These are phyloP conservation scores for Jackrogersella minutella DNA, from an alignment of 495 filamentous ascomycete species.

Conservation along the genomic window DNA sequence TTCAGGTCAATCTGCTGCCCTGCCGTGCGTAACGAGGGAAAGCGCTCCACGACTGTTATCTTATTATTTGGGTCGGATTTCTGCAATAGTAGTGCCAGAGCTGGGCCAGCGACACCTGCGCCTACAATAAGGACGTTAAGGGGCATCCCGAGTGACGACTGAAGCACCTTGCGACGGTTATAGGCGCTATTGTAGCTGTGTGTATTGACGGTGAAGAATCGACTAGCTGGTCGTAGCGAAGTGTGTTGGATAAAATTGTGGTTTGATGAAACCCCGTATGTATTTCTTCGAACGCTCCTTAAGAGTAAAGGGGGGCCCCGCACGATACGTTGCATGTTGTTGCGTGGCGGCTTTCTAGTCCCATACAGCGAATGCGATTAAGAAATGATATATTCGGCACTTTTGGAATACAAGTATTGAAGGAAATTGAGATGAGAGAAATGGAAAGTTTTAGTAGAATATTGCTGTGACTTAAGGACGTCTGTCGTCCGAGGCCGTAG, in stretches of 20 bases:
- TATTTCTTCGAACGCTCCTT: background rate
- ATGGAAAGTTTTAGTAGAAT: no score
- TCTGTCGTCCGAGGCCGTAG: slow-evolving; percentile 3
- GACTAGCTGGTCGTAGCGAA: background rate
- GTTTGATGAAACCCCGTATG: background rate
- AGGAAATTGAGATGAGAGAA: no score
- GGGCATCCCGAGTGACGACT: slow-evolving; percentile 25
- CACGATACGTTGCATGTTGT: slow-evolving; percentile 4
- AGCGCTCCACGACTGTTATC: slow-evolving; percentile 61
- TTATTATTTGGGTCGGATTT: slow-evolving; percentile 51
- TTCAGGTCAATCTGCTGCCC: slow-evolving; percentile 62
- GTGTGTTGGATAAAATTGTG: background rate
- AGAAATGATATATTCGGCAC: no score
- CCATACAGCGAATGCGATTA: no score
- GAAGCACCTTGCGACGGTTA: background rate
- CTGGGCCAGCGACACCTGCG: slow-evolving; percentile 86
- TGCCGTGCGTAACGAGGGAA: slow-evolving; percentile 48
- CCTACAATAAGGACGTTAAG: slow-evolving; percentile 84
- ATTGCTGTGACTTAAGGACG: background rate
- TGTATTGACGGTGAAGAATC: background rate
- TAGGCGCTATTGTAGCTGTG: background rate
- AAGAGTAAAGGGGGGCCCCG: background rate
- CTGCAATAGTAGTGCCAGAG: slow-evolving; percentile 63
- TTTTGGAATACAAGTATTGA: no score
- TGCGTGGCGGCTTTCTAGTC: no score